Percentiles rank a stretch among this genome's conserved stretches.
phyloP scores from a whole-genome alignment of 2,329 filamentous ascomycete genomes.

The Ophiostoma pallidulum region DNA sequence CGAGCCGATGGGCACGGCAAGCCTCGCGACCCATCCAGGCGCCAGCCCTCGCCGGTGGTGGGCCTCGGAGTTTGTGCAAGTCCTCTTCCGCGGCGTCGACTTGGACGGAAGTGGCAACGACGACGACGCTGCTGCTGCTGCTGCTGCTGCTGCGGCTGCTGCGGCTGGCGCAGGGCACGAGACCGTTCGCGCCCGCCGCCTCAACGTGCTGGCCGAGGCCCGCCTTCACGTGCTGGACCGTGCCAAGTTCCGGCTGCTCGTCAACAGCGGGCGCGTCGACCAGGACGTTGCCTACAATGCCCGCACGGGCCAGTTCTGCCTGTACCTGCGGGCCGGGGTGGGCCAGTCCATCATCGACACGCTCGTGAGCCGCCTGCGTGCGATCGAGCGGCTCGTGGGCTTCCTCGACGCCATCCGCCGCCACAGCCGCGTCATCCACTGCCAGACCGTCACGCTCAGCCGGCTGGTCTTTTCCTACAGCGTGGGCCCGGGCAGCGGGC shows the following conservation, averaged over 20 bases:
- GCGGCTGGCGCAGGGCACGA: too few species aligned
- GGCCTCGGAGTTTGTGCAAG: conserved; percentile 49
- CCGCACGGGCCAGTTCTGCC: conserved; percentile 50
- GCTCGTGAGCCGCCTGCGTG: conserved; percentile 52
- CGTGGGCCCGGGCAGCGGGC: conserved; percentile 2
- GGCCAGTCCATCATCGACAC: conserved; percentile 49
- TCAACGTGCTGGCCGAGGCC: conserved; percentile 40
- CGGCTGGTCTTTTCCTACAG: conserved; percentile 62
- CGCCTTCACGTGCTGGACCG: conserved; percentile 45
- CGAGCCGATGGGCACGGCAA: too few species aligned
- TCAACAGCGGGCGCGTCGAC: conserved; percentile 39
- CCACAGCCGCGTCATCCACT: conserved; percentile 44
- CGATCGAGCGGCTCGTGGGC: conserved; percentile 60
- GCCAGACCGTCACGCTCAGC: conserved; percentile 50
- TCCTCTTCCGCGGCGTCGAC: conserved; percentile 45
- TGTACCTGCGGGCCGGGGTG: conserved; percentile 49
- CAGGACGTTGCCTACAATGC: conserved; percentile 53
- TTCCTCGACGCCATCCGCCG: conserved; percentile 58
- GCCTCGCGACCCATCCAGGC: too few species aligned
- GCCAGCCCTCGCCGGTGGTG: conserved; percentile 29
- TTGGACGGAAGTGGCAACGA: too few species aligned
- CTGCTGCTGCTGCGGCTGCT: not conserved
- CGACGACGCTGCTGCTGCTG: conserved; percentile 10
- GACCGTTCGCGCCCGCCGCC: conserved; percentile 12
- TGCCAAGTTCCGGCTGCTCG: conserved; percentile 46